Evolutionary conservation across 2,329 filamentous ascomycete species (phyloP).

Genomic region (Delphinella strobiligena): DNA sequence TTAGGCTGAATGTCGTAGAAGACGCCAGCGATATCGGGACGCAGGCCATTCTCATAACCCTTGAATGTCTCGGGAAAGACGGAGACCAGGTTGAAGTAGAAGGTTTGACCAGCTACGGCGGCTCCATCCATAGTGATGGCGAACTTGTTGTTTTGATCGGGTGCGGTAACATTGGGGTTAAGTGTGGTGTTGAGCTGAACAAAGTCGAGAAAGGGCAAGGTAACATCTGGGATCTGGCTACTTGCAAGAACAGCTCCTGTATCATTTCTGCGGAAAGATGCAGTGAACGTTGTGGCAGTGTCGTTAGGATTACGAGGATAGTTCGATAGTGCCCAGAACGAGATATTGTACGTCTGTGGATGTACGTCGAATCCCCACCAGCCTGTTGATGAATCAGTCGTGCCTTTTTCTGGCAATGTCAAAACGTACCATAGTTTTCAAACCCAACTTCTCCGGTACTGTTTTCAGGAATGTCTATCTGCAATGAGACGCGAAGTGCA

Average conservation of each 20-base stretch:
- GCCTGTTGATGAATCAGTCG: conserved; percentile 12
- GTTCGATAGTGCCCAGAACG: conserved; percentile 35
- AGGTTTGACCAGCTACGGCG: conserved; percentile 25
- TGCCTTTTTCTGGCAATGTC: background rate
- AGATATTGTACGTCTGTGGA: conserved; percentile 36
- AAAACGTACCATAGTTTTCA: conserved; percentile 28
- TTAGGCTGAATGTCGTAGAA: conserved; percentile 29
- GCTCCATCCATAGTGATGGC: conserved; percentile 37
- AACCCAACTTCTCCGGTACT: conserved; percentile 33
- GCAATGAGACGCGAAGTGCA: conserved; percentile 31
- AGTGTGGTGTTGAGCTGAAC: conserved; percentile 24
- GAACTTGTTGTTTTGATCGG: conserved; percentile 40
- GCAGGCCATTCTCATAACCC: conserved; percentile 37
- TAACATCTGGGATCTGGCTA: conserved; percentile 13
- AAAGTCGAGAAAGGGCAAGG: conserved; percentile 10
- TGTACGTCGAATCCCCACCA: conserved; percentile 42
- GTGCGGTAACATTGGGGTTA: conserved; percentile 31
- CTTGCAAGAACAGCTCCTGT: conserved; percentile 31
- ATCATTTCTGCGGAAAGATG: conserved; percentile 28
- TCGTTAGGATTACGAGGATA: conserved; percentile 19
- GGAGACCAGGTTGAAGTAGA: conserved; percentile 41
- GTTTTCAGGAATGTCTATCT: conserved; percentile 24
- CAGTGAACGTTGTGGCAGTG: conserved; percentile 26
- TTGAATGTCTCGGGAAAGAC: conserved; percentile 45
- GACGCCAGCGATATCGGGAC: conserved; percentile 37